Evolutionary conservation across 371 early-diverging fungal genomes (phyloP).

Genomic region (Apophysomyces sp.): DNA sequence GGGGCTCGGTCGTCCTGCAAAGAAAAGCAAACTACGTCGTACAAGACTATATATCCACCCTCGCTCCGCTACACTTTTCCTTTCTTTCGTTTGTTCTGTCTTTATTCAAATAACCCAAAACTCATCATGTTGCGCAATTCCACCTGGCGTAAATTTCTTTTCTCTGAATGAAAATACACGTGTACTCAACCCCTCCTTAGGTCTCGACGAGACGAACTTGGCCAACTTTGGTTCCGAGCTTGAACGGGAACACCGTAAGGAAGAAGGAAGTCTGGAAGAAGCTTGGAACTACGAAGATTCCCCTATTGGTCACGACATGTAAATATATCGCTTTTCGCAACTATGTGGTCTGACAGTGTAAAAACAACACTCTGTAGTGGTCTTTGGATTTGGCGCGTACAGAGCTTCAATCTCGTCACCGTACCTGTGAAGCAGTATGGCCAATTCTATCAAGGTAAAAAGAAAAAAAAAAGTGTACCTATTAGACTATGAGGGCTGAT

Average conservation of each 20-base stretch:
- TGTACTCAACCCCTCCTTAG: conserved; percentile 21
- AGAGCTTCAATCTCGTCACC: conserved; percentile 70
- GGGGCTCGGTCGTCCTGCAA: neutral
- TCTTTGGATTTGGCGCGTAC: conserved; percentile 80
- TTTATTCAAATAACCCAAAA: neutral
- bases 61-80: neutral
- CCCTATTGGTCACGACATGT: conserved; percentile 52
- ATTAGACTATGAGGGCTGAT: neutral
- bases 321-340: no score
- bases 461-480: neutral
- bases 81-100: neutral
- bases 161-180: neutral
- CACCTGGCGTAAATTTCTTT: conserved; percentile 22
- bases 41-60: neutral
- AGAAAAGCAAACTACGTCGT: neutral
- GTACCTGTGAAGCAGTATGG: conserved; percentile 68
- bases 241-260: conserved; percentile 70
- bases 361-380: no score
- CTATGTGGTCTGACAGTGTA: no score
- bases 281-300: conserved; percentile 66
- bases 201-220: conserved; percentile 70
- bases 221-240: conserved; percentile 71
- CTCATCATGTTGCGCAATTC: conserved; percentile 28
- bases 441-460: conserved; percentile 64
- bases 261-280: conserved; percentile 66